Evolutionary conservation across 169 alveolate species (phyloP), one percentile per base, ranked within the genome.

Genomic region (Babesia divergens): DNA sequence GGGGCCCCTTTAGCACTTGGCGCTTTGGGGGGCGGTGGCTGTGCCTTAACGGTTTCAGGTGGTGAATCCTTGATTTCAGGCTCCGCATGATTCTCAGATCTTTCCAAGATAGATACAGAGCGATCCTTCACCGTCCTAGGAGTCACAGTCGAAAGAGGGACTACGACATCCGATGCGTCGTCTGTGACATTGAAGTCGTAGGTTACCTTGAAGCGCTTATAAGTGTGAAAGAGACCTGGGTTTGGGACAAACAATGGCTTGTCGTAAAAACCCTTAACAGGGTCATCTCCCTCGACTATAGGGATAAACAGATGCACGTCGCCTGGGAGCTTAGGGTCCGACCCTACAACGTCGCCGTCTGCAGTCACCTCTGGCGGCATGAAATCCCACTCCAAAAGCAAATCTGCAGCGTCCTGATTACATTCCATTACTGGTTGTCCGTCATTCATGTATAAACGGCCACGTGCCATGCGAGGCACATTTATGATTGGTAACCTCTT

Each of bases 371-470:
- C 68, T 3, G 91, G 91, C 28, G 84, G 86, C 16, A 55, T 55
- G 44, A 84, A 49, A 24, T 83, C 84, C 93, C 93, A 88, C 65
- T 75, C 86, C 38, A 53, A 56, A 4, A 88, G 71, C 14, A 88
- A 43, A 55, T 75, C 77, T 37, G 58, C 81, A 2, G 91, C 93
- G 38, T 88, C 93, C 34, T 77, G 80, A 56, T 84, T 88, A 54
- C 87, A 82, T 29, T 64, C 68, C 91, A 88, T 88, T 16, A 84
- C 85, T n/a, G 93, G 93, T 43, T 82, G 86, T 6, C 90, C 90
- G 32, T 70, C 88, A 26, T 83, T 64, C 42, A 83, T 22, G 71
- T 53, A 51, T 7, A 84, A 74, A 34, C 79, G 81, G 18, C 93
- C 93, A 37, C 89, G 76, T 29, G 82, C 83, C 52, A 88, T 65